Conservation (phyloP, 2,329 filamentous ascomycete genomes). For the Trichophyton mentagrophytes region DNA sequence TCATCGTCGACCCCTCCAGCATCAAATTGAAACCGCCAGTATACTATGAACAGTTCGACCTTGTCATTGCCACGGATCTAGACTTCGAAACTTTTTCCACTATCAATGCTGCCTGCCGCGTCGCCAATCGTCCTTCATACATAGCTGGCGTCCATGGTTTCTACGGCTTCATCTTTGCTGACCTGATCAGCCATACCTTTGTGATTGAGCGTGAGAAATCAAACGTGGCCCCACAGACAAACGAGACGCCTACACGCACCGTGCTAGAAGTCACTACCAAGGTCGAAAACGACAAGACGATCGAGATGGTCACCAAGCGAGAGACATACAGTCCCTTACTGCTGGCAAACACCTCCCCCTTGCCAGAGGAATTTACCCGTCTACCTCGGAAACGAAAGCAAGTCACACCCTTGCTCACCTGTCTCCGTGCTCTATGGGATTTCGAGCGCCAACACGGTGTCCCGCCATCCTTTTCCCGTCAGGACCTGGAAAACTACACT, state of each 20-base stretch:
- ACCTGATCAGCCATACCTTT: conserved; percentile 82
- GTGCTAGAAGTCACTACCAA: conserved; percentile 60
- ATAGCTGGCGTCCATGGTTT: conserved; percentile 75
- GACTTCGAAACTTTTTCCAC: conserved; percentile 59
- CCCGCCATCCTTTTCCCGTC: conserved; percentile 42
- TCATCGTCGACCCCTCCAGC: conserved; percentile 56
- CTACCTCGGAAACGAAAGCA: conserved; percentile 55
- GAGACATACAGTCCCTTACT: conserved; percentile 82
- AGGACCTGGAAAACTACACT: conserved; percentile 66
- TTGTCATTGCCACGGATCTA: conserved; percentile 82
- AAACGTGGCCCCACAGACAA: conserved; percentile 52
- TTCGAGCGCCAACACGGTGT: conserved; percentile 52
- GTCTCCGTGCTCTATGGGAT: conserved; percentile 79
- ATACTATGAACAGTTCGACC: conserved; percentile 68
- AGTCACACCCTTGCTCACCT: conserved; percentile 75
- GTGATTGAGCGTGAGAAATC: conserved; percentile 73
- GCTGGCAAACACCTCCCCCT: conserved; percentile 65
- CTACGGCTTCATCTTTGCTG: conserved; percentile 90
- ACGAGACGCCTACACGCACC: conserved; percentile 66
- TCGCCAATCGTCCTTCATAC: conserved; percentile 73
- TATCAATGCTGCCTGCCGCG: conserved; percentile 75
- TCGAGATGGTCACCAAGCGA: conserved; percentile 81
- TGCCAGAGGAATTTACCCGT: conserved; percentile 58
- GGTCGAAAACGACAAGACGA: conserved; percentile 55
- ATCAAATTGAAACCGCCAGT: conserved; percentile 55